Evolutionary conservation across 495 filamentous ascomycete genomes (phyloP).

Genomic region (Melanomma pulvis-pyrius): DNA sequence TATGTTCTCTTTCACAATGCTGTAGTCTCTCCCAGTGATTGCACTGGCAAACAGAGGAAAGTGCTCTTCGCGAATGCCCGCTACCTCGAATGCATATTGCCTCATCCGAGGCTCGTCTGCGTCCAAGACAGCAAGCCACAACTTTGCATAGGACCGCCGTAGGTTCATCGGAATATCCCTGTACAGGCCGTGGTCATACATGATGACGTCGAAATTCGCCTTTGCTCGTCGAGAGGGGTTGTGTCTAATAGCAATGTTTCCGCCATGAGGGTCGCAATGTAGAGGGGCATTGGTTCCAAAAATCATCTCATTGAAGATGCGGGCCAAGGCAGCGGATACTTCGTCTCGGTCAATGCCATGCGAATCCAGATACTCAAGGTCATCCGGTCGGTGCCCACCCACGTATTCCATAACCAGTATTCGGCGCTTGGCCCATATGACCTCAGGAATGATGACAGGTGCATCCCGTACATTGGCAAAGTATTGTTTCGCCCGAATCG

Average conservation of each 20-base stretch:
- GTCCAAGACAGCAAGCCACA: constrained; percentile 96
- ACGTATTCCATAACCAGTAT: constrained; percentile 97
- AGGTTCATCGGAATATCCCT: constrained; percentile 81
- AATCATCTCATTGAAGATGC: constrained; percentile 99
- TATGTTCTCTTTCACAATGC: constrained; percentile 64
- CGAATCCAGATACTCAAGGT: constrained; percentile 80
- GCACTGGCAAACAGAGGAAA: constrained; percentile 95
- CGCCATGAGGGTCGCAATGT: constrained; percentile 97
- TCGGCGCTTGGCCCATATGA: constrained; percentile 84
- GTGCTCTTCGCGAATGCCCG: constrained; percentile 85
- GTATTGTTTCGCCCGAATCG: constrained; percentile 73
- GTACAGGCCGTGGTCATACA: constrained; percentile 98
- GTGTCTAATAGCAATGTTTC: constrained; percentile 90
- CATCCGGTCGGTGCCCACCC: constrained; percentile 83
- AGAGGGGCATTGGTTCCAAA: constrained; percentile 87
- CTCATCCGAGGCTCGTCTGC: constrained; percentile 82
- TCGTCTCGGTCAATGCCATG: constrained; percentile 92
- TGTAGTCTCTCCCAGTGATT: constrained; percentile 93
- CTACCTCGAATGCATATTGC: constrained; percentile 83
- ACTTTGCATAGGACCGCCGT: constrained; percentile 87
- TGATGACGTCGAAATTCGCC: constrained; percentile 91
- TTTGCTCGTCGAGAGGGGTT: constrained; percentile 60
- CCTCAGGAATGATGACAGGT: constrained; percentile 86
- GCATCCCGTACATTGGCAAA: constrained; percentile 69
- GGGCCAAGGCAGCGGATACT: constrained; percentile 87